Evolutionary conservation across 441 rosid genomes (phyloP).

Genomic region (Cnidoscolus chayamansa): DNA sequence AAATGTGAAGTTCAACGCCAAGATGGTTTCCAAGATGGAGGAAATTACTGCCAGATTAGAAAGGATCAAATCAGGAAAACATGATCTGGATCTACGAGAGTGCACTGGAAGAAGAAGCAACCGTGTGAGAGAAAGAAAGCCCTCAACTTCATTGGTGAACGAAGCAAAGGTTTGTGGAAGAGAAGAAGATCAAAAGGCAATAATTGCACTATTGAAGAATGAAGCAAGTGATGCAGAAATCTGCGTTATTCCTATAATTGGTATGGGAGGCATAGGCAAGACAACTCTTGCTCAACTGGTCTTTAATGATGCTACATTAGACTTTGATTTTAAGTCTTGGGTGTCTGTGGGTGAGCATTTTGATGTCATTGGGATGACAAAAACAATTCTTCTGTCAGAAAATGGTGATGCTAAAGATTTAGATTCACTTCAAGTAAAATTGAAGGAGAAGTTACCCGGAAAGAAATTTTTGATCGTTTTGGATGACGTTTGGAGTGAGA

Average conservation of each 20-base stretch:
- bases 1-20: not conserved
- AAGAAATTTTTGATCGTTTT: constrained; percentile 10
- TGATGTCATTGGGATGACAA: constrained; percentile 16
- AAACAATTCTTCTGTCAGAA: not conserved
- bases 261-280: constrained; percentile 12
- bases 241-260: constrained; percentile 5
- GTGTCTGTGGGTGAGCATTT: constrained; percentile 10
- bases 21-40: constrained; percentile 5
- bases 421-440: constrained; percentile 7
- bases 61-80: not conserved
- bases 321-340: constrained; percentile 8
- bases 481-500: constrained; percentile 7
- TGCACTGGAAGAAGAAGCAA: not conserved
- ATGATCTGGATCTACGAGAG: not conserved
- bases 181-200: constrained; percentile 11
- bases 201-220: constrained; percentile 8
- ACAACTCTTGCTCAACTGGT: constrained; percentile 17
- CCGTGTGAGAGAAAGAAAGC: not conserved
- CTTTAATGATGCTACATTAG: not conserved
- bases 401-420: not conserved
- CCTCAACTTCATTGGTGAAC: constrained; percentile 20
- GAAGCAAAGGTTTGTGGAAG: constrained; percentile 21
- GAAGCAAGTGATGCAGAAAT: constrained; percentile 5
- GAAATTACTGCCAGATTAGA: constrained; percentile 5
- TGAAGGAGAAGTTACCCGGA: constrained; percentile 8